These are phyloP conservation scores for Quercus lobata DNA, from an alignment of 331 rosid species.

Conservation along the genomic window DNA sequence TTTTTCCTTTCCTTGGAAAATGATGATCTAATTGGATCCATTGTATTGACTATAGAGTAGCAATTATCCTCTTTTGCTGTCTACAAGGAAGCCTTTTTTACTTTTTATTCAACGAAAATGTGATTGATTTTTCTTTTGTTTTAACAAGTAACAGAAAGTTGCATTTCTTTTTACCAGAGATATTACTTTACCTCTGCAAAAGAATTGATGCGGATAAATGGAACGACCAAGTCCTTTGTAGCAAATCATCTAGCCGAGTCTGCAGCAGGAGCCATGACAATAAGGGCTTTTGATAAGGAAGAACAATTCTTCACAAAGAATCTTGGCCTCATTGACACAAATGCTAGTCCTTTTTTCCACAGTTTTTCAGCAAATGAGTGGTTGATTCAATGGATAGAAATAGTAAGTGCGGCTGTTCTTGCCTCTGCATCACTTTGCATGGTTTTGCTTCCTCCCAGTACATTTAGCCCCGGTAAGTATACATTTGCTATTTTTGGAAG, in stretches of 20 bases:
- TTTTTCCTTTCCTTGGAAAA: no score
- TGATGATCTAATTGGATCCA: no score
- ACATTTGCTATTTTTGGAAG: not conserved
- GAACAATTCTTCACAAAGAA: conserved; percentile 34
- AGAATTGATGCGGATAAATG: conserved; percentile 57
- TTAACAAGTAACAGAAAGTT: not conserved
- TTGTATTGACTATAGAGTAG: not conserved
- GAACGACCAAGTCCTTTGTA: conserved; percentile 53
- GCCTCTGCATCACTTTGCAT: conserved; percentile 52
- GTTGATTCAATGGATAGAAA: conserved; percentile 53
- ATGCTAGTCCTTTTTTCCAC: conserved; percentile 53
- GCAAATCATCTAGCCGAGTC: conserved; percentile 60
- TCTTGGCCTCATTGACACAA: conserved; percentile 46
- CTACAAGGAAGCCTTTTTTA: no score
- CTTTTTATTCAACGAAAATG: no score
- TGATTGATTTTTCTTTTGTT: not conserved
- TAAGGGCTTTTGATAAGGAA: conserved; percentile 57
- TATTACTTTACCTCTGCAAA: conserved; percentile 50
- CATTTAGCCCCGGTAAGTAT: conserved; percentile 60
- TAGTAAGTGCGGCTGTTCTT: conserved; percentile 41
- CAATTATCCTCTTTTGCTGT: no score
- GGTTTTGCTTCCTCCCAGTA: conserved; percentile 67
- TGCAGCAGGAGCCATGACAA: conserved; percentile 55
- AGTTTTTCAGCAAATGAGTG: conserved; percentile 54
- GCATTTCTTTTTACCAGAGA: conserved; percentile 21